phyloP scores from a whole-genome alignment of 345 rosid genomes.

The Lepidium aucheri region DNA sequence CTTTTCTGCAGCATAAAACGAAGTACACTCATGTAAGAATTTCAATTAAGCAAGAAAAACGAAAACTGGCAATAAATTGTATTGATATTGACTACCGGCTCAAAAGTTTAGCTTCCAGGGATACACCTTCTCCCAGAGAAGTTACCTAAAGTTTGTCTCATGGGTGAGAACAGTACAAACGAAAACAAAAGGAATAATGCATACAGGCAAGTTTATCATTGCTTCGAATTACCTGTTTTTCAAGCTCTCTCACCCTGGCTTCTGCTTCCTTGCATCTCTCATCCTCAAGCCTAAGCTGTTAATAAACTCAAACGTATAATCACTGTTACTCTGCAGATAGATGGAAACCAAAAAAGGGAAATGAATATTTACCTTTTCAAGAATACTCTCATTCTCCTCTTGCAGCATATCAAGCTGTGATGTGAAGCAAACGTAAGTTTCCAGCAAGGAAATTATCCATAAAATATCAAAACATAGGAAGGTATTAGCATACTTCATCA shows the following conservation, averaged over 20 bases:
- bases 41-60: neutral
- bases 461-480: neutral
- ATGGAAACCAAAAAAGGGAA: neutral
- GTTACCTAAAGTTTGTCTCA: constrained; percentile 49
- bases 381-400: constrained; percentile 73
- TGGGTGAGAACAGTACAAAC: neutral
- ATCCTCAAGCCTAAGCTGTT: constrained; percentile 88
- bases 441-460: neutral
- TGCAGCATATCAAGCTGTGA: constrained; percentile 87
- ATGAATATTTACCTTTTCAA: constrained; percentile 46
- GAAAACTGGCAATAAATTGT: neutral
- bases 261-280: constrained; percentile 81
- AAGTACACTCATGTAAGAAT: constrained; percentile 6
- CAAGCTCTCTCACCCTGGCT: constrained; percentile 92
- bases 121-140: constrained; percentile 91
- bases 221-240: constrained; percentile 62
- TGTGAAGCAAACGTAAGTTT: constrained; percentile 5
- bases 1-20: constrained; percentile 58
- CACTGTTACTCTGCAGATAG: neutral
- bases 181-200: constrained; percentile 1
- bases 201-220: neutral
- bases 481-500: constrained; percentile 60
- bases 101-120: constrained; percentile 88
- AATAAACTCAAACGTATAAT: constrained; percentile 4
- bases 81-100: constrained; percentile 48